These are phyloP conservation scores for Aspergillus sergii DNA, from an alignment of 2,329 filamentous ascomycete species.

Conservation along the genomic window DNA sequence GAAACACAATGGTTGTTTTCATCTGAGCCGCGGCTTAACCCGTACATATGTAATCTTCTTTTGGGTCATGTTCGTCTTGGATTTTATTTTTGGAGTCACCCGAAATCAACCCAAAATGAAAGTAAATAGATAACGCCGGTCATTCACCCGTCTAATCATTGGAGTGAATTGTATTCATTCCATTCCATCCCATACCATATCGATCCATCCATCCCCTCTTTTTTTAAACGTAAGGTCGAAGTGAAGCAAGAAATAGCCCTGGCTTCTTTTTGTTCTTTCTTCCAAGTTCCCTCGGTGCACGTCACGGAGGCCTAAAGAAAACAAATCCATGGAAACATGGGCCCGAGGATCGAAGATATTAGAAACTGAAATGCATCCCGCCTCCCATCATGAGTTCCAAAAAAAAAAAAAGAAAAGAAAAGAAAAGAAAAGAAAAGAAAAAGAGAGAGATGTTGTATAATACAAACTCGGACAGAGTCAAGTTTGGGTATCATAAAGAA, in stretches of 20 bases:
- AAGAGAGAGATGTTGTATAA: conserved; percentile 15
- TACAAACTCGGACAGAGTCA: conserved; percentile 31
- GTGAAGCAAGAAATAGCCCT: background rate
- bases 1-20: background rate
- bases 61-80: background rate
- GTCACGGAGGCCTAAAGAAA: background rate
- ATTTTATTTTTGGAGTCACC: background rate
- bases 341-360: background rate
- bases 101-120: background rate
- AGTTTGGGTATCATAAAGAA: conserved; percentile 30
- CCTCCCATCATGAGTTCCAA: background rate
- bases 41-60: background rate
- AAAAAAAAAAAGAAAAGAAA: background rate
- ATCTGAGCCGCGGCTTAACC: background rate
- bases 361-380: background rate
- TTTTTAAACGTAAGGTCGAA: background rate
- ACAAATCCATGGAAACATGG: background rate
- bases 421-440: background rate
- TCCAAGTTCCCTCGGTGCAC: background rate
- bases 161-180: conserved; percentile 4
- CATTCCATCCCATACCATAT: background rate
- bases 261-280: background rate
- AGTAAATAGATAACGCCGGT: conserved; percentile 5
- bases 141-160: conserved; percentile 19
- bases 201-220: background rate